Evolutionary conservation across 108 stramenopile genomes (phyloP).

Genomic region (Chaetoceros muelleri): DNA sequence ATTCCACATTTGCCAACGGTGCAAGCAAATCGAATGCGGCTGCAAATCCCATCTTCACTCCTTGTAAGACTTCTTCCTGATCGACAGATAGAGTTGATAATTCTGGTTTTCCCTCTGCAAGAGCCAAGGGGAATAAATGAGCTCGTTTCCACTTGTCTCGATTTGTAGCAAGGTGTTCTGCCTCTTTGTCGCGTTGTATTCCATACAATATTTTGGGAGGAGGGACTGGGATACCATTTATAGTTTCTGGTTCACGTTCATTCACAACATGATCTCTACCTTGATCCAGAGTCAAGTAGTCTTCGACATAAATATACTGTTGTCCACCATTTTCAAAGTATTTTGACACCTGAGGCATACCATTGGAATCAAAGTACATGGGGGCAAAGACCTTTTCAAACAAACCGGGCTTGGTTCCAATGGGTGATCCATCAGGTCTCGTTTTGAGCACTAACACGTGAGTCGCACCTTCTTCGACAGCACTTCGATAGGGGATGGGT

Average conservation of each 20-base stretch:
- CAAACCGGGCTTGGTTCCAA: slow-evolving; percentile 50
- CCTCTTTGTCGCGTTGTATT: slow-evolving; percentile 14
- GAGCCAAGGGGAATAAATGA: slow-evolving; percentile 54
- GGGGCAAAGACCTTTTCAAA: slow-evolving; percentile 67
- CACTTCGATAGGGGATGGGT: slow-evolving; percentile 64
- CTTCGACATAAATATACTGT: slow-evolving; percentile 73
- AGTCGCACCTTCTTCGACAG: slow-evolving; percentile 70
- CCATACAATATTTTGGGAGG: slow-evolving; percentile 62
- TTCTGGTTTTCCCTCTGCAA: slow-evolving; percentile 45
- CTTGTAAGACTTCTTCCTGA: slow-evolving; percentile 50
- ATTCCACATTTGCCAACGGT: slow-evolving; percentile 14
- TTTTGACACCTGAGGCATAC: slow-evolving; percentile 38
- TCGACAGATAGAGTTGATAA: slow-evolving; percentile 43
- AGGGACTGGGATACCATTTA: slow-evolving; percentile 36
- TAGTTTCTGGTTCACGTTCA: background rate
- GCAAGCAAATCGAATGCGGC: slow-evolving; percentile 62
- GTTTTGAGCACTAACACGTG: slow-evolving; percentile 59
- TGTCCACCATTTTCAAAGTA: slow-evolving; percentile 74
- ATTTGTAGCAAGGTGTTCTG: slow-evolving; percentile 3
- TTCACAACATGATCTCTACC: slow-evolving; percentile 13
- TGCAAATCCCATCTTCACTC: slow-evolving; percentile 57
- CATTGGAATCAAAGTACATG: slow-evolving; percentile 57
- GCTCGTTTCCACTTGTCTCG: slow-evolving; percentile 42
- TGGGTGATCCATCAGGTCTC: slow-evolving; percentile 41
- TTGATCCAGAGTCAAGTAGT: slow-evolving; percentile 56